phyloP scores from a whole-genome alignment of 352 stramenopile genomes.

The Phytopythium montanum region DNA sequence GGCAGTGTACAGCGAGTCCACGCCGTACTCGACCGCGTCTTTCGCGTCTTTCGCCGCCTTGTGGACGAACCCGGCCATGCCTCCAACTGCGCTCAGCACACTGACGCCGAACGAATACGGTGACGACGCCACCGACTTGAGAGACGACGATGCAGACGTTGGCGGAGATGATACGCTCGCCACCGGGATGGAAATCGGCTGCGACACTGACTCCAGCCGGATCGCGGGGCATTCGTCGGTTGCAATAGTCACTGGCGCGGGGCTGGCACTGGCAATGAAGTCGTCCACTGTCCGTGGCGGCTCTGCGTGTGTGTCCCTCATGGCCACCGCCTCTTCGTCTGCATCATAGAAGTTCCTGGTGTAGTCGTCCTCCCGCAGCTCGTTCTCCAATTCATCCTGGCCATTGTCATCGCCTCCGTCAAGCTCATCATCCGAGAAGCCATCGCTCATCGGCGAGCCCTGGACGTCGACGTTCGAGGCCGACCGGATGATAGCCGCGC shows the following conservation, averaged over 20 bases:
- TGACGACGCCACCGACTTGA: conserved; percentile 20
- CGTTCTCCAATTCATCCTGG: conserved; percentile 33
- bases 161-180: conserved; percentile 5
- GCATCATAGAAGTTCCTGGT: background rate
- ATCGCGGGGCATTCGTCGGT: background rate
- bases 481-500: conserved; percentile 67
- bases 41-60: conserved; percentile 76
- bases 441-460: conserved; percentile 27
- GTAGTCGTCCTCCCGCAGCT: conserved; percentile 15
- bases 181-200: conserved; percentile 12
- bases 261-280: background rate
- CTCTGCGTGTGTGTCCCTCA: background rate
- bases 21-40: conserved; percentile 61
- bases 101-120: conserved; percentile 56
- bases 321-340: background rate
- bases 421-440: conserved; percentile 41
- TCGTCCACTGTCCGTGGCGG: background rate
- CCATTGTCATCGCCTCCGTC: conserved; percentile 21
- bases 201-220: background rate
- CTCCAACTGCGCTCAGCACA: conserved; percentile 60
- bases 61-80: conserved; percentile 62
- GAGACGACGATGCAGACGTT: conserved; percentile 11
- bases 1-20: conserved; percentile 72
- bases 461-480: conserved; percentile 56
- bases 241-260: background rate